Evolutionary conservation across 768 basidiomycete genomes (phyloP).

Genomic region (Galerina sulciceps): DNA sequence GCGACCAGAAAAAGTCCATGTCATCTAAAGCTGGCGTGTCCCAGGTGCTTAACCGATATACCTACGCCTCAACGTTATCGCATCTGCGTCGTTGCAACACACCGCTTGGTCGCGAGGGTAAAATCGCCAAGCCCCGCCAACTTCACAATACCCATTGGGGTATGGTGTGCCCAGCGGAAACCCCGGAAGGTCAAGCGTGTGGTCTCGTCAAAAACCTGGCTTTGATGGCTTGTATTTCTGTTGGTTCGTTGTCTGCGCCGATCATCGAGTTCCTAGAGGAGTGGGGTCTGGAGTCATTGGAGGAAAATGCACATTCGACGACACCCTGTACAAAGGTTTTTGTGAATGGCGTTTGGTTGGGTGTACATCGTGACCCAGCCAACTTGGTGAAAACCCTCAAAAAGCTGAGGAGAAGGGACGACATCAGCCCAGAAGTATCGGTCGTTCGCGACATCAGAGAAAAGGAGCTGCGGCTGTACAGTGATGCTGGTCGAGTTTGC

Average conservation of each 20-base stretch:
- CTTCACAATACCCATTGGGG: slow-evolving; percentile 99
- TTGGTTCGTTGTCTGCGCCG: slow-evolving; percentile 93
- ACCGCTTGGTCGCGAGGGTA: slow-evolving; percentile 96
- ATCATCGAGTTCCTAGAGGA: slow-evolving; percentile 99
- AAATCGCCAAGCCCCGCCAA: slow-evolving; percentile 99
- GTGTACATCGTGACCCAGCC: slow-evolving; percentile 93
- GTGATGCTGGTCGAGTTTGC: slow-evolving; percentile 96
- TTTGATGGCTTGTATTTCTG: slow-evolving; percentile 97
- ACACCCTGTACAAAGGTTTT: slow-evolving; percentile 94
- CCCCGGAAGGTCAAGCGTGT: slow-evolving; percentile 99
- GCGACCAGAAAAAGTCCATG: slow-evolving; percentile 98
- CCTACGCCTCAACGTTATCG: slow-evolving; percentile 96
- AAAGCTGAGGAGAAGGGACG: slow-evolving; percentile 89
- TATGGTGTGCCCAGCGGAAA: slow-evolving; percentile 99
- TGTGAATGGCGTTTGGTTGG: slow-evolving; percentile 99
- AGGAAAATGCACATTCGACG: slow-evolving; percentile 88
- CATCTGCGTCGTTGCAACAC: slow-evolving; percentile 98
- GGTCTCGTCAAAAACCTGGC: slow-evolving; percentile 98
- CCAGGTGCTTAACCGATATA: slow-evolving; percentile 97
- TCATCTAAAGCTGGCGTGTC: slow-evolving; percentile 98
- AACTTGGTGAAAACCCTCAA: slow-evolving; percentile 93
- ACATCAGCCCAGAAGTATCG: slow-evolving; percentile 94
- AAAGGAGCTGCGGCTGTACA: slow-evolving; percentile 90
- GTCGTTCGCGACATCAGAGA: slow-evolving; percentile 98
- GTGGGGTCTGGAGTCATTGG: slow-evolving; percentile 95